Evolutionary conservation across 2,329 filamentous ascomycete species (phyloP), one percentile per base, ranked within the genome.

Genomic region (Coniochaeta sp.): DNA sequence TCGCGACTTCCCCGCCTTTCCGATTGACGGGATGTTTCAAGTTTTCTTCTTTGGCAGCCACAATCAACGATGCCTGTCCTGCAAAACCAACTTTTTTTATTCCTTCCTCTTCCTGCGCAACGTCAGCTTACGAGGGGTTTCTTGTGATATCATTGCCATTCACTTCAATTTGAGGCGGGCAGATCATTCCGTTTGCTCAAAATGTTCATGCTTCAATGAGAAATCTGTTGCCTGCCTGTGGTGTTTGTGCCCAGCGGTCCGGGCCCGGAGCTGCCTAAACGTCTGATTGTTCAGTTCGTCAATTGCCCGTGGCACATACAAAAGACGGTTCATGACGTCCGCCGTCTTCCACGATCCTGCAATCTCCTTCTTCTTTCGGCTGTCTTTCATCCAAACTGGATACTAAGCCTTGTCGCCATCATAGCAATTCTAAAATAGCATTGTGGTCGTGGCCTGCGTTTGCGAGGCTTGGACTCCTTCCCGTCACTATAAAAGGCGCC

Each of bases 1-100:
- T 30, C 45, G 45, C 45, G 45, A 24, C 14, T 47, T 28, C 45
- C 45, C 45, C 45, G 45, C 45, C 26, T 47, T 47, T 47, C 26
- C 27, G 38, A 47, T 47, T 47, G 26, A 47, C 26, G 26, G 28
- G 14, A 28, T 47, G 45, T 47, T 47, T 47, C 45, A 47, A 31
- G 42, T 47, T 47, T 47, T 18, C n/a, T n/a, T 14, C 13, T 20
- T 4, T 42, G 38, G 38, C 38, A 42, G 38, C 38, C 38, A 42
- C 38, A n/a, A 42, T 13, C 9, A n/a, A 26, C 38, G 20, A 42
- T 42, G 38, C n/a, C 2, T 14, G 20, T 18, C 20, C 6, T 42
- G 13, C n/a, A 31, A n/a, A 46, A 46, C 42, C 22, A 18, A 14
- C 22, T 46, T 46, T 38, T n/a, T n/a, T n/a, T n/a, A n/a, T n/a